Base-by-base conservation (phyloP, 352 stramenopile genomes). In the Blastocystis sp. region DNA sequence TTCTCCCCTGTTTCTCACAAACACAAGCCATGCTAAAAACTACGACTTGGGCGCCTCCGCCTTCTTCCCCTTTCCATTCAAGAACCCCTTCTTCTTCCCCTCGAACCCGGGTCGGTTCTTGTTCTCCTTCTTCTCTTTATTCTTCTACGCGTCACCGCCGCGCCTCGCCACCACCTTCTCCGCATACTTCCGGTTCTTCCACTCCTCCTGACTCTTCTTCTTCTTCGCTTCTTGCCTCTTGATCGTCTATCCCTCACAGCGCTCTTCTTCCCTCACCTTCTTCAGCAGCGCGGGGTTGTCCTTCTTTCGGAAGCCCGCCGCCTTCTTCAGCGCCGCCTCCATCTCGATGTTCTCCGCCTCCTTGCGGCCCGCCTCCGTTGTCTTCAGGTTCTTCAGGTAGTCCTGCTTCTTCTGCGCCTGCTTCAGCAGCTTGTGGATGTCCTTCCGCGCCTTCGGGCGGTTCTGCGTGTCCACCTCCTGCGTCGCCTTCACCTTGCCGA, bases 191-290 rank as follows among this genome's bases (percentile, higher is more conserved):
- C 74, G 67, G n/a, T 84, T 28, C 53, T 62, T 64, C 74, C 74
- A 84, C 53, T 84, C 74, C 45, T 84, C 74, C 53, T 69, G 53
- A 64, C 74, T 84, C 74, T 84, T 84, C 74, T 84, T 84, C 74
- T 84, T 84, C 74, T 67, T 84, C 56, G 56, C 45, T n/a, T 84
- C 45, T 43, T 84, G 74, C 28, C 60, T 34, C 45, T 84, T 84
- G 34, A 84, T 70, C 48, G 74, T 84, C 74, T 84, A 84, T 23
- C 38, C 21, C 14, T 84, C 74, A 84, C 4, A 14, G 28, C 4
- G 2, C 40, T 34, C 40, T 38, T 9, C 10, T 2, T 23, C 56
- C 2, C 10, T 7, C 34, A 67, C 74, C 60, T 84, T 84, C 38
- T 69, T 84, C 45, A 84, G n/a, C 74, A 67, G 43, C 2, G 74